Conservation (phyloP, 78 protist species). For the slime mould (Dictyostelium discoideum) region DNA sequence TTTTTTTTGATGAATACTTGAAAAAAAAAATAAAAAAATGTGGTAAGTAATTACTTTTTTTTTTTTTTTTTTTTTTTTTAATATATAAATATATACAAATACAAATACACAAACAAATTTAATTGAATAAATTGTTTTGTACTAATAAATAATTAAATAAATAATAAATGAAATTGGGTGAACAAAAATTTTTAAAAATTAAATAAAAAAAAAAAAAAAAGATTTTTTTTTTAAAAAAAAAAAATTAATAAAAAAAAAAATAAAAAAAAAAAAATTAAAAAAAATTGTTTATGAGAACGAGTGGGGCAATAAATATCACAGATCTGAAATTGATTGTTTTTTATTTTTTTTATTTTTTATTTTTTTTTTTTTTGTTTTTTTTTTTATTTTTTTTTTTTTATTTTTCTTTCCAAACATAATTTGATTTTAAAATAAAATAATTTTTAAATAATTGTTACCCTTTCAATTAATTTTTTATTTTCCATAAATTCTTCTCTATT, state of each 20-base stretch:
- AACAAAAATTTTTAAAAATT: not conserved
- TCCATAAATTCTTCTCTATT: not conserved
- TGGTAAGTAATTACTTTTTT: not conserved
- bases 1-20: not conserved
- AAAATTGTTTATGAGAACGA: not conserved
- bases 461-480: not conserved
- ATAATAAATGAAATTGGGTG: not conserved
- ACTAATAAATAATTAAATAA: not conserved
- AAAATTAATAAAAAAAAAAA: not conserved
- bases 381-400: not conserved
- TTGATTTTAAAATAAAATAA: not conserved
- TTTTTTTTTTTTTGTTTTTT: not conserved
- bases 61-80: no score
- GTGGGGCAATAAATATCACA: not conserved
- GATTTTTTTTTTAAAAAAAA: not conserved
- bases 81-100: not conserved
- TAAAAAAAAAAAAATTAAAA: not conserved
- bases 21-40: not conserved
- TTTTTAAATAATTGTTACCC: not conserved
- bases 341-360: no score
- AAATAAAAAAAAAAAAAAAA: not conserved
- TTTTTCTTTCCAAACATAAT: no score
- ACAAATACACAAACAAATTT: not conserved
- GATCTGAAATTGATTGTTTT: not conserved
- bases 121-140: constrained; percentile 1